These are phyloP conservation scores for Colletotrichum lindemuthianum DNA, from an alignment of 2,329 filamentous ascomycete genomes.

Conservation along the genomic window DNA sequence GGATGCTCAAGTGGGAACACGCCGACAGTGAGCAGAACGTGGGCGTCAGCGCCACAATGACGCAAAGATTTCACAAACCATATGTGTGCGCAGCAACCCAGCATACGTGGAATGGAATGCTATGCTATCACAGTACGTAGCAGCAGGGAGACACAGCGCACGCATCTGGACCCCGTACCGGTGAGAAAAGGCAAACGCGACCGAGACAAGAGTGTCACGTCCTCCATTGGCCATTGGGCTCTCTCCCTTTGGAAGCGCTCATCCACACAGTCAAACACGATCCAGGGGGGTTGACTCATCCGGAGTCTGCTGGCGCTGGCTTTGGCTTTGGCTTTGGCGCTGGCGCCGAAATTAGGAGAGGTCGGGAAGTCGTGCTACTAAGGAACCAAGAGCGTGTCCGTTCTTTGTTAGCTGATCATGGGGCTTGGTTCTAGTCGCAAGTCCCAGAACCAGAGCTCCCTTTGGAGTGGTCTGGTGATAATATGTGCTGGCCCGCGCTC, in stretches of 20 bases:
- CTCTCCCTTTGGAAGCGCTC: not conserved
- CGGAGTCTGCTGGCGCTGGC: not conserved
- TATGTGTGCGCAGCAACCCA: not conserved
- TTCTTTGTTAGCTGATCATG: constrained; percentile 18
- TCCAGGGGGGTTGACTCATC: not conserved
- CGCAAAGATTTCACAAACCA: constrained; percentile 5
- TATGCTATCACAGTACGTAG: not conserved
- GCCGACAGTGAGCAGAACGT: constrained; percentile 6
- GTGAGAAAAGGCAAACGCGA: constrained; percentile 10
- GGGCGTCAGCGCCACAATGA: constrained; percentile 25
- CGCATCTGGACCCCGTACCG: not conserved
- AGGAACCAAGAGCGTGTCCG: not conserved
- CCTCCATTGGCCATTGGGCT: constrained; percentile 8
- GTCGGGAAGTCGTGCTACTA: not conserved
- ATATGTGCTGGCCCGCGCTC: constrained; percentile 18
- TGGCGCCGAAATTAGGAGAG: not conserved
- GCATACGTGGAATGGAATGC: not conserved
- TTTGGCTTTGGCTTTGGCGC: no score
- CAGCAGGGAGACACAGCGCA: not conserved
- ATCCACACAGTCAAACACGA: not conserved
- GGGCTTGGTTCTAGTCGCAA: constrained; percentile 10
- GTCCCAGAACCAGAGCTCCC: constrained; percentile 7
- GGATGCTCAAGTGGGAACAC: constrained; percentile 5
- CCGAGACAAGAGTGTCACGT: constrained; percentile 9
- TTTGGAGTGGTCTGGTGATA: constrained; percentile 19